Conservation (phyloP, 1,284 basidiomycete genomes). For the Agroathelia rolfsii region DNA sequence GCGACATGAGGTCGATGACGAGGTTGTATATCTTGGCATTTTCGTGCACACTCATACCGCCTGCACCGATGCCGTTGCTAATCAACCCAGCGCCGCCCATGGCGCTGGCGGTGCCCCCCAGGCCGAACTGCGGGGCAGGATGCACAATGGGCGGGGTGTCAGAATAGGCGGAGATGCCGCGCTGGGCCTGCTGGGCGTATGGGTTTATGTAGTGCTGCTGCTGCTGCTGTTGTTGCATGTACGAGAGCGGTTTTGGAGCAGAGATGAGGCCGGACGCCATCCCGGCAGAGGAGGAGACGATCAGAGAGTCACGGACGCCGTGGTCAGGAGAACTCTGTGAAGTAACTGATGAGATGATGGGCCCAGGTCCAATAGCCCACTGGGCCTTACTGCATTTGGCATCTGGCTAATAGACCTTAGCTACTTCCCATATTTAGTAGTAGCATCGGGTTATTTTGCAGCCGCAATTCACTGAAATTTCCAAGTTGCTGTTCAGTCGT, state of each 20-base stretch:
- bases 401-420: no score
- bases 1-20: constrained; percentile 77
- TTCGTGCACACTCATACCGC: constrained; percentile 35
- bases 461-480: no score
- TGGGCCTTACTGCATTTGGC: no score
- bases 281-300: no score
- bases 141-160: constrained; percentile 42
- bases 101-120: constrained; percentile 24
- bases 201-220: constrained; percentile 41
- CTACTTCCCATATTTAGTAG: no score
- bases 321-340: no score
- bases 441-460: no score
- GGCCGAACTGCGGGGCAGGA: constrained; percentile 44
- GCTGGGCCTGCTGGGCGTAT: constrained; percentile 10
- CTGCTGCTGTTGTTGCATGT: constrained; percentile 41
- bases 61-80: constrained; percentile 15
- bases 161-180: constrained; percentile 30
- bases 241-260: constrained; percentile 55
- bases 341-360: no score
- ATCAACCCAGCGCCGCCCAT: constrained; percentile 17
- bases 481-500: no score
- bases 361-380: no score
- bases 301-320: no score
- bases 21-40: constrained; percentile 77
- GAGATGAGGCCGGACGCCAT: constrained; percentile 54